Base-by-base conservation (phyloP, 2,329 filamentous ascomycete genomes). In the Scedosporium minutisporum region DNA sequence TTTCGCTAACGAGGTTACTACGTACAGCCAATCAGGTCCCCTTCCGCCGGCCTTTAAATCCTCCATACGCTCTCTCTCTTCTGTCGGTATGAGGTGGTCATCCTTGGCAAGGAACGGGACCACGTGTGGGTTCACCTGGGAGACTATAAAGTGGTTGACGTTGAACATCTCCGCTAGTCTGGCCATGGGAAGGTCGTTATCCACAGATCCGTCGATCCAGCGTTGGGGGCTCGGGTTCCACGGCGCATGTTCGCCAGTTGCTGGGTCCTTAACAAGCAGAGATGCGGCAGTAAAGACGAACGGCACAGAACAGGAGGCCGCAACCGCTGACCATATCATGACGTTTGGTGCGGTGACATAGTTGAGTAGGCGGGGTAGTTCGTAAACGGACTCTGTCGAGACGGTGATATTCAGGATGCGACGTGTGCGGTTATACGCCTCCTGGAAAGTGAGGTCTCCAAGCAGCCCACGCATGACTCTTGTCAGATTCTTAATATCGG, bases 101-200 rank as follows among this genome's bases (percentile, higher is more conserved):
- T 96, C 90, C 67, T 87, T 89, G 16, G 84, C 80, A 16, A 97
- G 77, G 69, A 97, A 96, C 0, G 91, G 91, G 0, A 96, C 85
- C 7, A 97, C 90, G 69, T 97, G 93, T 0, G 93, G 93, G 69
- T 97, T 97, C 60, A 97, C 92, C 72, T 97, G 93, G 0, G 92
- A 96, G 18, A 97, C 93, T 67, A 97, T 97, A 71, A 97, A 97
- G 72, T 97, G 93, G 70, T 97, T 97, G 71, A 97, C 93, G 70
- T 97, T 96, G 79, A 97, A 96, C 89, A 97, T 93, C 71, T 96
- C 92, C 0, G 92, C 87, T 16, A 97, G 80, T 1, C 91, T 85
- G 21, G 88, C 91, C 86, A 96, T 96, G 1, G 93, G 93, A 2
- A 97, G 79, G 72, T 97, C 93, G 64, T 95, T 95, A 71, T 97